phyloP scores from a whole-genome alignment of 2,329 filamentous ascomycete genomes.

The Colletotrichum kahawae region DNA sequence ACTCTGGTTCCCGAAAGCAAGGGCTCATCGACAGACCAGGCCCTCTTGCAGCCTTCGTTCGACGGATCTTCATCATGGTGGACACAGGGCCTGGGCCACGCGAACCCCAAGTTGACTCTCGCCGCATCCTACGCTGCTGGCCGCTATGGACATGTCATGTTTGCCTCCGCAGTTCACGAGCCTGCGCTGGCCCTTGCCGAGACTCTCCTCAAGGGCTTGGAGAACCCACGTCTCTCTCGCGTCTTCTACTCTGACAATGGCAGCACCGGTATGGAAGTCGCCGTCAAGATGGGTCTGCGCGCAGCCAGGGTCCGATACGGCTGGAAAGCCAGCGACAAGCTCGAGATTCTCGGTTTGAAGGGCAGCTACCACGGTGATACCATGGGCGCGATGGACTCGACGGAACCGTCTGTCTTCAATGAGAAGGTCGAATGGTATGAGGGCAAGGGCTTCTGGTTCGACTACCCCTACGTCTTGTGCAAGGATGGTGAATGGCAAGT shows the following conservation, averaged over 20 bases:
- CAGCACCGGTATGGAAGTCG: constrained; percentile 83
- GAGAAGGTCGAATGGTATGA: constrained; percentile 87
- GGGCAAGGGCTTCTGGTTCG: constrained; percentile 81
- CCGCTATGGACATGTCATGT: constrained; percentile 89
- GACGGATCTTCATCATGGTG: constrained; percentile 91
- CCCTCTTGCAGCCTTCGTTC: constrained; percentile 68
- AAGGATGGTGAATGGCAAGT: constrained; percentile 70
- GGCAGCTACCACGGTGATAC: constrained; percentile 89
- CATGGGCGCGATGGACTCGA: constrained; percentile 86
- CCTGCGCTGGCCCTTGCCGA: constrained; percentile 75
- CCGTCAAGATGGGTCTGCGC: constrained; percentile 82
- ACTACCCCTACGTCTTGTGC: constrained; percentile 76
- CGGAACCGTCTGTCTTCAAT: constrained; percentile 79
- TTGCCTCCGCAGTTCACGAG: constrained; percentile 79
- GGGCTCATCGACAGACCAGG: neutral
- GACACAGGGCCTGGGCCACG: constrained; percentile 87
- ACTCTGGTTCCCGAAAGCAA: constrained; percentile 37
- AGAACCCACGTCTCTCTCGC: constrained; percentile 69
- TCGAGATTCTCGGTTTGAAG: constrained; percentile 76
- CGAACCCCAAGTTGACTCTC: constrained; percentile 72
- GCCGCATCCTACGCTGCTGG: constrained; percentile 83
- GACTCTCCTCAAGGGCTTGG: constrained; percentile 61
- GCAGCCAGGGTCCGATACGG: constrained; percentile 71
- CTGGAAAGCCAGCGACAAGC: constrained; percentile 62
- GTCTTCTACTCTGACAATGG: constrained; percentile 87